Evolutionary conservation across 768 basidiomycete species (phyloP), one percentile per base, ranked within the genome.

Genomic region (Pisolithus microcarpus): DNA sequence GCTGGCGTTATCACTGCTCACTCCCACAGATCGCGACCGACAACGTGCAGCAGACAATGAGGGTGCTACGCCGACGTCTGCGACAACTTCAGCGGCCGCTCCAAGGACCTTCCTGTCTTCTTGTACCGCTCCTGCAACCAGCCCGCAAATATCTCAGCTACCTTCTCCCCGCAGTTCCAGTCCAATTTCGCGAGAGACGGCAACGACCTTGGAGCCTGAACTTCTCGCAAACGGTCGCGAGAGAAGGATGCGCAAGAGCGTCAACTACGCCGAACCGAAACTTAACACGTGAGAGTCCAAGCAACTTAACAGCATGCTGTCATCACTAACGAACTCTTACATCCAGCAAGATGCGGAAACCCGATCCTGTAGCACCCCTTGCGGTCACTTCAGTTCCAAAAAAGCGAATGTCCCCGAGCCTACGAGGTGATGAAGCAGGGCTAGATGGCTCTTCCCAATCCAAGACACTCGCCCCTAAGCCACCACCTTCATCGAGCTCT

Each of bases 231-330:
- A 60, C 49, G 57, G 74, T 59, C 65, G 80, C 61, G 61, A 78
- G 77, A 68, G 83, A 75, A 71, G 78, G 46, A 64, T 75, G 18
- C 75, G 90, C 43, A 91, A 85, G 70, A 90, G 89, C 58, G 72
- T 92, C 43, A 91, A 91, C 64, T 91, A 92, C 57, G 73, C 89
- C 0, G 90, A 92, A 61, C 90, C 90, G 10, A 92, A 91, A 63
- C 75, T 92, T 21, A 91, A 91, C 65, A 91, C 87, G 87, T 88
- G 62, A 47, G 82, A 24, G 13, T 38, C 31, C 47, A 37, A 16
- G 37, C 11, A 10, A 38, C 49, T 40, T 31, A 52, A 45, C 40
- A 46, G 23, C 38, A 39, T 43, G 46, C 38, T 19, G 16, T 37
- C 26, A 10, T 54, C 47, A 52, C 45, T 56, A 34, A 34, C 53